These are phyloP conservation scores for Fraxinus greggii DNA, from an alignment of 305 asterid genomes.

Conservation along the genomic window DNA sequence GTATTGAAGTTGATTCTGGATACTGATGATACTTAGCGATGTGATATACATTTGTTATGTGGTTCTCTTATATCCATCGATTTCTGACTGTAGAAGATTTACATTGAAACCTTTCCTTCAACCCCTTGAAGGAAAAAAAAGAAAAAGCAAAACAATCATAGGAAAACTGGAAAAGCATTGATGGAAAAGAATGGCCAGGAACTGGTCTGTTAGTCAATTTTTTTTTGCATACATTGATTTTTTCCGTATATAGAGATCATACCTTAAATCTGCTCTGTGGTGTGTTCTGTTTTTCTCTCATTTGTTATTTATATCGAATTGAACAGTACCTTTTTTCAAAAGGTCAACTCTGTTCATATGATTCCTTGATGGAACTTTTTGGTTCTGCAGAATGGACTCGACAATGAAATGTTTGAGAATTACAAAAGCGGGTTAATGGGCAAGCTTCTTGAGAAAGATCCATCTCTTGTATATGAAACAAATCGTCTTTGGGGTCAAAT, in stretches of 20 bases:
- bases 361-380: slow-evolving; percentile 25
- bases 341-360: background rate
- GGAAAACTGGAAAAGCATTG: background rate
- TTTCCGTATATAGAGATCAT: background rate
- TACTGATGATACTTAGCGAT: background rate
- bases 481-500: slow-evolving; percentile 89
- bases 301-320: background rate
- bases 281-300: background rate
- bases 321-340: background rate
- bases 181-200: background rate
- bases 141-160: background rate
- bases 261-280: slow-evolving; percentile 5
- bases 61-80: background rate
- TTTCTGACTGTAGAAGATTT: background rate
- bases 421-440: slow-evolving; percentile 73
- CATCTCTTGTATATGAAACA: slow-evolving; percentile 82
- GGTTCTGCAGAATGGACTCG: slow-evolving; percentile 62
- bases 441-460: slow-evolving; percentile 96
- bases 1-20: slow-evolving; percentile 7
- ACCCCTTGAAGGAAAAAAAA: background rate
- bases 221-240: background rate
- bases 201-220: background rate
- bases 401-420: slow-evolving; percentile 70
- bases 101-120: background rate
- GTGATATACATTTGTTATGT: background rate